Evolutionary conservation across 139 green algal species (phyloP), one percentile per base, ranked within the genome.

Genomic region (Yamagishiella unicocca): DNA sequence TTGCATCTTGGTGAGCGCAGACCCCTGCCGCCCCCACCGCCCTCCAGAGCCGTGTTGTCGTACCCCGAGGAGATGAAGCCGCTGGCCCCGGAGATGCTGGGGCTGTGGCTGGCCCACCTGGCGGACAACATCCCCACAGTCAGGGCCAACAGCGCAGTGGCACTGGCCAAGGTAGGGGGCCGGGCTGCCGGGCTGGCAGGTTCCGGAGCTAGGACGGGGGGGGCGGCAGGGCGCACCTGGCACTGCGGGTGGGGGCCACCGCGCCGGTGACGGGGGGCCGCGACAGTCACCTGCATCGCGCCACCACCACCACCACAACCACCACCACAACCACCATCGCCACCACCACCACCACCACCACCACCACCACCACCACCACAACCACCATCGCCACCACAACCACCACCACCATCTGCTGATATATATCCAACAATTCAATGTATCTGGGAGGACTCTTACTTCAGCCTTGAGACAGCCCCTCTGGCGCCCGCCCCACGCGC

Each of bases 101-200:
- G 83, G 0, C 86, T 98, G 43, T 99, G 97, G 97, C 83, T 95
- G 43, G 92, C 91, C 12, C 96, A 98, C 86, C 92, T 99, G 66
- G 92, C 92, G 85, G 97, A 99, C 91, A 98, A 98, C 92, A 95
- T 98, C n/a, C 93, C 90, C 50, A 96, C 93, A 5, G 96, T 99
- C 67, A 91, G 97, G 2, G 93, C 96, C 84, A 93, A 97, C 21
- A 90, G 74, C 66, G 77, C 89, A 64, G 66, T 74, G 10, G 88
- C 88, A 3, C 42, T 89, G 33, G 83, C 61, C n/a, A 92, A 92
- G 80, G 88, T 90, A 35, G 27, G 76, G 12, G 17, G 68, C 22
- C n/a, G 25, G 27, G 71, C 37, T 29, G 42, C 27, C n/a, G n/a
- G n/a, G n/a, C n/a, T n/a, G n/a, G n/a, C n/a, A n/a, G 68, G 33